Evolutionary conservation across 768 basidiomycete species (phyloP), one percentile per base, ranked within the genome.

Genomic region (Cyathus striatus): DNA sequence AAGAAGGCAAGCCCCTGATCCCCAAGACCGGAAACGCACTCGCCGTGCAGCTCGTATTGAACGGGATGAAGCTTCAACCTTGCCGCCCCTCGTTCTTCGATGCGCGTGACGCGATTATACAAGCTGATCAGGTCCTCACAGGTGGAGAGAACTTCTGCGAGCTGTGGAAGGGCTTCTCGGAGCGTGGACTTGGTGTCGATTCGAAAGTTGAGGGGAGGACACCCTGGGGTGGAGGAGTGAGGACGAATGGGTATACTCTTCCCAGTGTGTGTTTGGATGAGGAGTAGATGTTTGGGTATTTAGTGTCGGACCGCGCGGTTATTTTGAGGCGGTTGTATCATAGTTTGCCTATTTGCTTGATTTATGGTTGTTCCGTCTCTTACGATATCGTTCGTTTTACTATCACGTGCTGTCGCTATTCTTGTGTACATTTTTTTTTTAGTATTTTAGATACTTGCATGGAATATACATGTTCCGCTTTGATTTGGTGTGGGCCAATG

Each of bases 11-110:
- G 56, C 75, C 83, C 6, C 72, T 86, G 23, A 72, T 97, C 9
- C 94, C 95, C 43, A 88, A 83, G 66, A 86, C 95, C 55, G 94
- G 94, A 4, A 98, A 98, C 69, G 81, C 94, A 20, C 70, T 97
- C 42, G 69, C 76, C 27, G 62, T 90, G 9, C 89, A 90, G 73
- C 81, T 97, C 35, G 84, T 96, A 33, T 42, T 98, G 22, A 83
- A 86, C 58, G 93, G 75, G 7, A 95, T 99, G 93, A 97, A 97
- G 75, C 69, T 96, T 34, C 94, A 97, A 59, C 81, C 84, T 3
- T 99, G 95, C 68, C 76, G 85, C 21, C 95, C 95, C 16, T 75
- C 72, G 36, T 94, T 95, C 83, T 88, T 92, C 55, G 83, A 92
- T 43, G 87, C 92, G 14, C 81, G 92, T 46, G 83, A 86, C 60